phyloP scores from a whole-genome alignment of 140 eudicot genomes.

The Cichorium intybus region DNA sequence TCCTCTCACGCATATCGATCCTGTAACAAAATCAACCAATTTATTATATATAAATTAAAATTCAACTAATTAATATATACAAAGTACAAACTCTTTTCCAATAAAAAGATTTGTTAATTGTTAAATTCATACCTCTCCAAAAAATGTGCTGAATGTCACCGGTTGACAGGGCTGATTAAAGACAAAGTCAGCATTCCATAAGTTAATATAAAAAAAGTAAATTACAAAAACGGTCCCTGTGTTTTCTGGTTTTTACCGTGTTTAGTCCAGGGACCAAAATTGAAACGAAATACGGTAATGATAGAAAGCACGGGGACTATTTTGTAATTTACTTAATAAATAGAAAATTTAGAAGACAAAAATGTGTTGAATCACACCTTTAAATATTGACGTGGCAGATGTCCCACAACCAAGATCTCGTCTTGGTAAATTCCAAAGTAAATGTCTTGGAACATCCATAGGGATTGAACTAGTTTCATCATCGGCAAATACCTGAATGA shows the following conservation, averaged over 20 bases:
- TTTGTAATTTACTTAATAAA: no score
- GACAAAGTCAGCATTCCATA: constrained; percentile 1
- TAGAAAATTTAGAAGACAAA: constrained; percentile 2
- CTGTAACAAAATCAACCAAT: constrained; percentile 31
- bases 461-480: constrained; percentile 53
- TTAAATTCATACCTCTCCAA: constrained; percentile 49
- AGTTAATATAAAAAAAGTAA: background rate
- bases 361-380: constrained; percentile 36
- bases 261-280: background rate
- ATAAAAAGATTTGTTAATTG: background rate
- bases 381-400: constrained; percentile 45
- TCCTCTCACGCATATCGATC: constrained; percentile 62
- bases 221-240: background rate
- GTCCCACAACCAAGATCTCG: constrained; percentile 59
- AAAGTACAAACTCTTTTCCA: background rate
- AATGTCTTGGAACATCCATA: constrained; percentile 45
- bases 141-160: constrained; percentile 44
- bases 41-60: background rate
- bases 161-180: constrained; percentile 35
- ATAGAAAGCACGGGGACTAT: no score
- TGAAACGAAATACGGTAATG: no score
- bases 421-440: constrained; percentile 34
- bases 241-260: no score
- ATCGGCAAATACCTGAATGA: constrained; percentile 78
- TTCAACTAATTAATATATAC: background rate